phyloP scores from a whole-genome alignment of 2,329 filamentous ascomycete genomes.

The Tolypocladium pustulatum region DNA sequence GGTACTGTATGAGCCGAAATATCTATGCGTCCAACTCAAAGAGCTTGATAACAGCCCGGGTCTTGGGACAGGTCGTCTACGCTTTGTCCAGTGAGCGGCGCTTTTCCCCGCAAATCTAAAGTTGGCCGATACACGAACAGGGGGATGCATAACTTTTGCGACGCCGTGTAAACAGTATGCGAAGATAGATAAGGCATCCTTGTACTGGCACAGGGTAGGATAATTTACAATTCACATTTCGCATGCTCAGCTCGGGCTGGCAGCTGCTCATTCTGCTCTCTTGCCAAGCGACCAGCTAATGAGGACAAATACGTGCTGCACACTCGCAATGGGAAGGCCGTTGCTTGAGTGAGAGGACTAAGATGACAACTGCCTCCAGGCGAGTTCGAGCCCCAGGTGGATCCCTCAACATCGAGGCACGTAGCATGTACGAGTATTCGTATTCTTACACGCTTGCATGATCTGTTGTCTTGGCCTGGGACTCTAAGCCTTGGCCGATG shows the following conservation, averaged over 20 bases:
- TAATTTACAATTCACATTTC: background rate
- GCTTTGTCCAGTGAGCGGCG: background rate
- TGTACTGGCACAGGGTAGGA: background rate
- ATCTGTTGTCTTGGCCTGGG: background rate
- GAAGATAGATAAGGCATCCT: background rate
- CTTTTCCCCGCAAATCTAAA: slow-evolving; percentile 3
- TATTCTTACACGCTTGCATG: background rate
- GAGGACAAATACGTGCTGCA: too few species aligned
- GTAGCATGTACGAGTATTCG: too few species aligned
- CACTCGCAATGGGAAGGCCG: too few species aligned
- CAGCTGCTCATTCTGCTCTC: background rate
- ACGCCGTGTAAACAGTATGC: background rate
- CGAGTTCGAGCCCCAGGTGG: too few species aligned
- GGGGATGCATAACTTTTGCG: background rate
- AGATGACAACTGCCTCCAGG: too few species aligned
- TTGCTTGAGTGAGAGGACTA: background rate
- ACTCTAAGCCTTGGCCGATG: background rate
- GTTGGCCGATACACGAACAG: background rate
- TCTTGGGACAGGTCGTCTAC: background rate
- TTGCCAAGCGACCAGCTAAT: background rate
- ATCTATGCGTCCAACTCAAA: background rate
- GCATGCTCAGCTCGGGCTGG: background rate
- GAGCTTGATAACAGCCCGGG: background rate
- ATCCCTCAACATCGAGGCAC: too few species aligned
- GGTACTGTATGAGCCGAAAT: too few species aligned